These are phyloP conservation scores for Physaria fendleri DNA, from an alignment of 345 rosid species.

Conservation along the genomic window DNA sequence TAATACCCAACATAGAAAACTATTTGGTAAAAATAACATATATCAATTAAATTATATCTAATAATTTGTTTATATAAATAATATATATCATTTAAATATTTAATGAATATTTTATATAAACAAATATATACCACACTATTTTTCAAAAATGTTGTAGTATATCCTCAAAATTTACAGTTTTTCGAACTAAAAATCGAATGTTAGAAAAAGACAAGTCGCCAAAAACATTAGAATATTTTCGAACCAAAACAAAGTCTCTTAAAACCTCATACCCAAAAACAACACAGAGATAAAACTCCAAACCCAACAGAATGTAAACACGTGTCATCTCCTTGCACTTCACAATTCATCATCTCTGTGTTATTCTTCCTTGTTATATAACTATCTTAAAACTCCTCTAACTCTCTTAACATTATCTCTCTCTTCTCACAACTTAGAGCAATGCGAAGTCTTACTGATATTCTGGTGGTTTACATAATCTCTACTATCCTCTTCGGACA, in stretches of 20 bases:
- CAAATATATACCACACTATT: no score
- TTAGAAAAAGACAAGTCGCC: slow-evolving; percentile 14
- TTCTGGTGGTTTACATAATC: slow-evolving; percentile 22
- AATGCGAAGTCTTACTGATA: slow-evolving; percentile 17
- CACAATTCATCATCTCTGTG: slow-evolving; percentile 3
- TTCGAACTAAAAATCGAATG: neutral
- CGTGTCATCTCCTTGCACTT: slow-evolving; percentile 33
- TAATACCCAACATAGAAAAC: no score
- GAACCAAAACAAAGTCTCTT: neutral
- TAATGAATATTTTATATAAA: no score
- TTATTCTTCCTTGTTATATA: slow-evolving; percentile 26
- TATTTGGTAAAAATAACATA: no score
- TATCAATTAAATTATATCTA: no score
- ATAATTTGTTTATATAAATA: no score
- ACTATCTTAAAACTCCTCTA: slow-evolving; percentile 18
- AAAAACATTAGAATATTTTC: slow-evolving; percentile 15
- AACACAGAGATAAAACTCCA: slow-evolving; percentile 22
- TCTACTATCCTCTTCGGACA: slow-evolving; percentile 17
- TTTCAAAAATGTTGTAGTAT: no score
- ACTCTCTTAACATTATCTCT: neutral
- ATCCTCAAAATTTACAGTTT: no score
- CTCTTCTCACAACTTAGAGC: neutral
- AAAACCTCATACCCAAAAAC: slow-evolving; percentile 2
- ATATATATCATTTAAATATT: no score
- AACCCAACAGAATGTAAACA: slow-evolving; percentile 36